Conservation (phyloP, 1,284 basidiomycete genomes). For the Coniferiporia weirii region DNA sequence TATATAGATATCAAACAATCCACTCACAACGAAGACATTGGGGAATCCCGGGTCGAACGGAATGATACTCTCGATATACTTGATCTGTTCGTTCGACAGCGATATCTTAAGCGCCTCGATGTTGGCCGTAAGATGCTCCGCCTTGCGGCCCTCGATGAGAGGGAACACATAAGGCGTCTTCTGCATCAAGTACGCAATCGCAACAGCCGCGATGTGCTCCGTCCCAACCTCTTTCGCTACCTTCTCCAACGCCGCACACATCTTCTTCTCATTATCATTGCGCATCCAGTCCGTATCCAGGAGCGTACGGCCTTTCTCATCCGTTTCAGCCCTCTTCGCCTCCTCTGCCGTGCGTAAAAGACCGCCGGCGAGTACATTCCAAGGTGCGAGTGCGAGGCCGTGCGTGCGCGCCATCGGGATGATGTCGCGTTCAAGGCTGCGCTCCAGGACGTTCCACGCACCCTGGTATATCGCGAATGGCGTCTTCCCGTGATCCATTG, state of each 20-base stretch:
- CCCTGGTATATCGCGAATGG: constrained; percentile 33
- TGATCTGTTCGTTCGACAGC: constrained; percentile 23
- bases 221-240: constrained; percentile 30
- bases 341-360: constrained; percentile 21
- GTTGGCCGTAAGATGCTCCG: constrained; percentile 25
- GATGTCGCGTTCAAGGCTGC: constrained; percentile 32
- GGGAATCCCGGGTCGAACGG: constrained; percentile 29
- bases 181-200: constrained; percentile 16
- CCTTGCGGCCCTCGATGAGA: constrained; percentile 25
- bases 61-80: constrained; percentile 11
- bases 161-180: constrained; percentile 22
- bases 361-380: constrained; percentile 26
- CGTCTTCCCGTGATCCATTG: constrained; percentile 26
- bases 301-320: constrained; percentile 19
- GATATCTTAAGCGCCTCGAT: constrained; percentile 24
- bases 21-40: constrained; percentile 22
- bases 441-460: constrained; percentile 27
- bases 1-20: constrained; percentile 10
- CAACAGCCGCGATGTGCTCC: constrained; percentile 15
- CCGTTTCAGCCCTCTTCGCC: constrained; percentile 14
- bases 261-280: constrained; percentile 15
- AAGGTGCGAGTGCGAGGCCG: constrained; percentile 25
- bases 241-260: constrained; percentile 16
- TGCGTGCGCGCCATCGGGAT: constrained; percentile 27
- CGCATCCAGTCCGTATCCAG: constrained; percentile 14